Evolutionary conservation across 2,329 filamentous ascomycete genomes (phyloP).

Genomic region (Scedosporium boydii): DNA sequence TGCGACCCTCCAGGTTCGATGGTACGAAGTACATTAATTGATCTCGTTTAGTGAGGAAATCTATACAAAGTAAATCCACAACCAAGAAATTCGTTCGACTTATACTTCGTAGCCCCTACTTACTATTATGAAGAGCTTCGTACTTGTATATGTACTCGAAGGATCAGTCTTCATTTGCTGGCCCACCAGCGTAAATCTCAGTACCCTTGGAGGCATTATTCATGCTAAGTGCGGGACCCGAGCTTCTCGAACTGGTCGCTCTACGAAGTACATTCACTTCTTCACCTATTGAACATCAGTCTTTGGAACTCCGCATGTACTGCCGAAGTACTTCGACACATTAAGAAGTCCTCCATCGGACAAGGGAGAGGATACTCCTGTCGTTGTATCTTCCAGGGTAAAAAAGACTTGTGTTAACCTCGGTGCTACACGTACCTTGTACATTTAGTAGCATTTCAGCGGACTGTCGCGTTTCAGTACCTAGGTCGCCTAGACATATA

Average conservation of each 20-base stretch:
- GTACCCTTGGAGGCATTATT: neutral
- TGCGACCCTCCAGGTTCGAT: neutral
- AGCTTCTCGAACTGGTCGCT: neutral
- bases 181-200: neutral
- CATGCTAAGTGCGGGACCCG: neutral
- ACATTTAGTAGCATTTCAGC: neutral
- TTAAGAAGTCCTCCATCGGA: neutral
- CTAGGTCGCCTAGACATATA: neutral
- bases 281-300: neutral
- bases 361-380: neutral
- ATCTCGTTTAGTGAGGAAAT: too few relatives aligned
- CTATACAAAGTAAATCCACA: too few relatives aligned
- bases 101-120: neutral
- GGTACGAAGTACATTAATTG: neutral
- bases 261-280: too few relatives aligned
- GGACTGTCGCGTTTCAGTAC: neutral
- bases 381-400: neutral
- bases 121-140: neutral
- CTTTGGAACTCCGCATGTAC: neutral
- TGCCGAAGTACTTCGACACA: neutral
- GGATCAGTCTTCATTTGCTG: neutral
- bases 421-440: neutral
- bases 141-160: too few relatives aligned
- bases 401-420: neutral
- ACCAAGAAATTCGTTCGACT: neutral